Base-by-base conservation (phyloP, 2,329 filamentous ascomycete genomes). In the Cladosporium oxysporum region DNA sequence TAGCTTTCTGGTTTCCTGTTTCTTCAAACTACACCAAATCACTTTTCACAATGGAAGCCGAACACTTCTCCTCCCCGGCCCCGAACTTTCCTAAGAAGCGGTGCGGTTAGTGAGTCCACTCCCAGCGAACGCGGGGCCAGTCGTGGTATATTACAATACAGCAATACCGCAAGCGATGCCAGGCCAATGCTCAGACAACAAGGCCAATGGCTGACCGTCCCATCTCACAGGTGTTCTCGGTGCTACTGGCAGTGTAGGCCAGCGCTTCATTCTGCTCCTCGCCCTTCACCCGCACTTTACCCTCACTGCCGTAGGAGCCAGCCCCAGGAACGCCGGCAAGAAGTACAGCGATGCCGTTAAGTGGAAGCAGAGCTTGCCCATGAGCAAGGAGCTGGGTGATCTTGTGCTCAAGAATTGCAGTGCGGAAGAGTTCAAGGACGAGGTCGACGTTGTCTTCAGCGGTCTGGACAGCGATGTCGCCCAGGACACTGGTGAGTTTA, bases 381-480 rank as follows among this genome's bases (percentile, higher is more conserved):
- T 97, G 86, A 90, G 90, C 52, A 83, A 88, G 69, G 84, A 84
- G 69, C 81, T 96, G 66, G 92, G 88, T 71, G 89, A 93, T 70
- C 84, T 98, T 73, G 85, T 96, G 5, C 91, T 98, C 65, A 90
- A 92, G 76, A 89, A 92, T 76, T 98, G 95, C 83, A 90, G 83
- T 74, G 87, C 95, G 0, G 87, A 88, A 71, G 87, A 94, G 73
- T 98, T 97, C 78, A 80, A 84, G 68, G 93, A 96, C 77, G 97
- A 95, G 79, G 72, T 73, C 18, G 94, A 98, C 73, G 83, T 99
- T 70, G 88, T 98, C 68, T 98, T 98, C 79, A 94, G 90, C 68
- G 95, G 95, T 3, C 83, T 98, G 68, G 94, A 98, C 81, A 90
- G 92, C 69, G 92, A 96, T 81, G 90, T 97, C 65, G 95, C 95